phyloP scores from a whole-genome alignment of 306 rosid species.

The Castanea sativa region DNA sequence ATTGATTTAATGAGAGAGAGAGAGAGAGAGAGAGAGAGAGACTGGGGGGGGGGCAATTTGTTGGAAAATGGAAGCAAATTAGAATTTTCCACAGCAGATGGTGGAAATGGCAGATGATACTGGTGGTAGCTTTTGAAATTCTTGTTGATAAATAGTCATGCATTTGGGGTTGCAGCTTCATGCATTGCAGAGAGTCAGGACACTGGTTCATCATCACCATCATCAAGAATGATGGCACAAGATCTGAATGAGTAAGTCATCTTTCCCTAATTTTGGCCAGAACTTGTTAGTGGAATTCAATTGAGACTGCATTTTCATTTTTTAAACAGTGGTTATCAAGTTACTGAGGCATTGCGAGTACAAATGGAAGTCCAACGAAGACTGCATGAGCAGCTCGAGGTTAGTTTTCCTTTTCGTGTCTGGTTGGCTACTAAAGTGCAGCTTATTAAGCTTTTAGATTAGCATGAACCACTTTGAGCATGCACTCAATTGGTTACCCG shows the following conservation, averaged over 20 bases:
- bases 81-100: neutral
- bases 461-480: neutral
- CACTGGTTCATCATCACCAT: constrained; percentile 48
- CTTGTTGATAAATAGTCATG: constrained; percentile 18
- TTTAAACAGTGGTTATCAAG: constrained; percentile 48
- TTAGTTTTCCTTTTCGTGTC: constrained; percentile 18
- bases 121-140: constrained; percentile 5
- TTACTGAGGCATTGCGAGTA: constrained; percentile 58
- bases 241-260: constrained; percentile 43
- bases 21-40: no score
- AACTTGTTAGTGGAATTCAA: neutral
- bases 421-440: neutral
- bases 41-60: neutral
- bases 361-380: constrained; percentile 68
- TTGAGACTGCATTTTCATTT: constrained; percentile 5
- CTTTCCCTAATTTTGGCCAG: neutral
- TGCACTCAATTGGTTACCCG: neutral
- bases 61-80: neutral
- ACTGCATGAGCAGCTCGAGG: constrained; percentile 68
- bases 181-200: constrained; percentile 60
- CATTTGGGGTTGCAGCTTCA: constrained; percentile 47
- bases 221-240: constrained; percentile 42
- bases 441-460: neutral
- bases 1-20: neutral
- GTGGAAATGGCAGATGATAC: constrained; percentile 10